These are phyloP conservation scores for Leccinum barrowsii DNA, from an alignment of 768 basidiomycete genomes.

Conservation along the genomic window DNA sequence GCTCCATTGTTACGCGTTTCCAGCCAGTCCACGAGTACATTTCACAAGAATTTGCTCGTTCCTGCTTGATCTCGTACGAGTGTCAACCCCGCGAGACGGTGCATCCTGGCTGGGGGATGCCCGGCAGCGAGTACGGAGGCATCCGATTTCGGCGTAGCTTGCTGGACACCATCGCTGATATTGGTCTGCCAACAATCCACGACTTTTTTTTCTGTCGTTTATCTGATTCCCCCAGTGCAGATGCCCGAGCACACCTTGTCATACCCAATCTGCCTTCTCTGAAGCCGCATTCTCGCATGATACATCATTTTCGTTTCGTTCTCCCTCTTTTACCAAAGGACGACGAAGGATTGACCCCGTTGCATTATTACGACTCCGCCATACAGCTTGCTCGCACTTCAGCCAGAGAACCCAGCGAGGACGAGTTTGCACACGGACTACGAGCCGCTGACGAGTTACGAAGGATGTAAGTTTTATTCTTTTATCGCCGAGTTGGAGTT, in stretches of 20 bases:
- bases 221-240: constrained; percentile 34
- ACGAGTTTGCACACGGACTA: constrained; percentile 64
- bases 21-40: constrained; percentile 68
- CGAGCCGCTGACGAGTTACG: constrained; percentile 59
- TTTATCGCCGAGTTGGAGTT: neutral
- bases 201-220: neutral
- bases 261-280: constrained; percentile 69
- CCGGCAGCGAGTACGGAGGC: constrained; percentile 59
- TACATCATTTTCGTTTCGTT: constrained; percentile 78
- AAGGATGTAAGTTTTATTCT: constrained; percentile 40
- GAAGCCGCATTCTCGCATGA: constrained; percentile 72
- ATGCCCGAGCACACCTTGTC: constrained; percentile 63
- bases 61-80: constrained; percentile 68
- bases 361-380: constrained; percentile 77
- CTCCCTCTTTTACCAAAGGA: constrained; percentile 57
- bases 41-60: constrained; percentile 70
- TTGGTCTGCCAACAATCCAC: constrained; percentile 48
- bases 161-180: constrained; percentile 65
- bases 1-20: neutral
- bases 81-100: constrained; percentile 62
- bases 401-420: constrained; percentile 56
- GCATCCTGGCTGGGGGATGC: constrained; percentile 76
- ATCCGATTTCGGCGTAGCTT: constrained; percentile 63
- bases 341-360: constrained; percentile 59
- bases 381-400: constrained; percentile 69